Base-by-base conservation (phyloP, 176 grass and related monocot species). In the Carex kokanica region DNA sequence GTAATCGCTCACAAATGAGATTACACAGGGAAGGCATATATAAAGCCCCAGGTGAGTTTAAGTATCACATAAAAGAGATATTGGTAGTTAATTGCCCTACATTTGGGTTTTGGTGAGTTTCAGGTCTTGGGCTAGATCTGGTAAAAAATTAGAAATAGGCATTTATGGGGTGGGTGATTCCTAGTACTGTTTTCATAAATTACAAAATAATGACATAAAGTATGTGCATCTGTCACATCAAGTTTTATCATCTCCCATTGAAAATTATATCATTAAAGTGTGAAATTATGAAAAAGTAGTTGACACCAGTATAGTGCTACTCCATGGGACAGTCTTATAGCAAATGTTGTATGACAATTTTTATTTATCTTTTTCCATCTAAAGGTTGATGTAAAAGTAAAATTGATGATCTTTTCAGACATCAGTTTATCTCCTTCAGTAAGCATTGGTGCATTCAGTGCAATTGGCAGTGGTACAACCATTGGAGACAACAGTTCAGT, bases 21-120 rank as follows among this genome's bases (percentile, higher is more conserved):
- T 87, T 92, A 58, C 84, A 95, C 6, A 87, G 96, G n/a, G 88
- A 89, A 82, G 88, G 89, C 90, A 88, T 93, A 63, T 99, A 93
- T 78, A 95, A 93, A 82, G 86, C 91, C 82, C 84, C 91, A 87
- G 93, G 96, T 99, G 15, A 78, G 49, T 56, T 54, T 17, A 18
- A 3, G 16, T 74, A 52, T 51, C 20, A 27, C 16, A 4, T 0
- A 3, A 78, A 34, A 32, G 51, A 55, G 17, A 71, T 47, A 18
- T 78, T 56, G 14, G 14, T 27, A 16, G 49, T 78, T 54, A 32
- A 47, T 55, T 55, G 0, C 31, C 23, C 0, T 68, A 40, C 31
- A 34, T 38, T 40, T 68, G 31, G 64, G 64, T 29, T 66, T 67
- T 67, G 13, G 14, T 75, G 72, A 54, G 20, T 18, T 75, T 51